Evolutionary conservation across 768 basidiomycete genomes (phyloP), one percentile per base, ranked within the genome.

Genomic region (Phaffia australis): DNA sequence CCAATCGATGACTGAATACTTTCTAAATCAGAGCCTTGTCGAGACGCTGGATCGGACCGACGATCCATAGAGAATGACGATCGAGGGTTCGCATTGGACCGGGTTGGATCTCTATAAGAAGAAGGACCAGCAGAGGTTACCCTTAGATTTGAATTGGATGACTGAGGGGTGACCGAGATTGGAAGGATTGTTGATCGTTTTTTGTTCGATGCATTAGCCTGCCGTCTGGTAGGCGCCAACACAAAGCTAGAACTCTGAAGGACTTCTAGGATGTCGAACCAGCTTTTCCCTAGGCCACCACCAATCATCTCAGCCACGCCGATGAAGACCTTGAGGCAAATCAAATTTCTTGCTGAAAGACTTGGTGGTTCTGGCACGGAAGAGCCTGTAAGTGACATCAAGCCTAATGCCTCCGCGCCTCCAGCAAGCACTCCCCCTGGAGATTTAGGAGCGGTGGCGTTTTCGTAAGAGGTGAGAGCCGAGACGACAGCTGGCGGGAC

Each of bases 211-310:
- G 56, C 60, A 35, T 62, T 71, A 32, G 29, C 27, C 25, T 35
- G 23, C 23, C 64, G 59, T 0, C 68, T 57, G 7, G 63, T 68
- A 1, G 73, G 54, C 2, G 70, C 66, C 23, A 98, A 79, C 23
- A 99, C 88, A 71, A 91, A 91, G 72, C 94, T 92, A 8, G 94
- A 93, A 70, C 92, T 97, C 77, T 97, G 94, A 27, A 98, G 77
- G 1, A 87, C 84, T 73, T 97, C 93, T 61, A 98, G 79, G 11
- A 97, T 82, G 55, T 86, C 81, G 75, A 89, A 94, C 94, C 94
- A 98, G 68, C 87, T 89, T 66, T 48, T 56, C n/a, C 86, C 90
- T 7, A 95, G 81, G 65, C 85, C 87, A 0, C 88, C 88, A 0
- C 89, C 87, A 11, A 97, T 80, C 74, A 88, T 88, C 30, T 89